Conservation (phyloP, 352 stramenopile genomes). For the Phytophthora hibernalis region DNA sequence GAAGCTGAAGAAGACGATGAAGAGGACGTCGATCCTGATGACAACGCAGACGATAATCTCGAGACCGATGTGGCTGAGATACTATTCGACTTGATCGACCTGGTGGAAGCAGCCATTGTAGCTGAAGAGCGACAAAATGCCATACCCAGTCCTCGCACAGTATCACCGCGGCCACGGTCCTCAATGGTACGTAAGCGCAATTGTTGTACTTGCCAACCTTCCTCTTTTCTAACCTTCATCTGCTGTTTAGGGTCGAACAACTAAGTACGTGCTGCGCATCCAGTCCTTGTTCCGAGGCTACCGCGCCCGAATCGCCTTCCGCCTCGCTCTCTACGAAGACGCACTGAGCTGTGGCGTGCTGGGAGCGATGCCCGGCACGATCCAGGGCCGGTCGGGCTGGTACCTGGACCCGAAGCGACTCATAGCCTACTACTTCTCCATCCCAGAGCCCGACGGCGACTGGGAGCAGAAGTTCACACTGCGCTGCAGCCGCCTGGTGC, state of each 20-base stretch:
- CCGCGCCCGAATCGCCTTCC: slow-evolving; percentile 56
- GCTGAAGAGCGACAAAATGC: slow-evolving; percentile 15
- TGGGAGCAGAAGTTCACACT: slow-evolving; percentile 72
- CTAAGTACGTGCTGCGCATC: slow-evolving; percentile 45
- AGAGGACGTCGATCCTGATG: neutral
- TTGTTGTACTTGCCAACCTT: neutral
- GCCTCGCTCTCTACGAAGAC: slow-evolving; percentile 70
- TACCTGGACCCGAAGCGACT: slow-evolving; percentile 81
- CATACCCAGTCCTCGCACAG: slow-evolving; percentile 18
- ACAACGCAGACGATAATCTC: slow-evolving; percentile 29
- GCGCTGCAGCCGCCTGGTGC: slow-evolving; percentile 61
- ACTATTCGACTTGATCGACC: slow-evolving; percentile 53
- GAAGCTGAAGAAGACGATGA: slow-evolving; percentile 17
- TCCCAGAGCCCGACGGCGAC: slow-evolving; percentile 56
- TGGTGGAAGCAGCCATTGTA: slow-evolving; percentile 26
- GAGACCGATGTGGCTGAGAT: slow-evolving; percentile 55
- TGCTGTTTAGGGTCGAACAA: slow-evolving; percentile 8
- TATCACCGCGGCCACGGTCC: slow-evolving; percentile 17
- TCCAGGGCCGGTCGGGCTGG: slow-evolving; percentile 70
- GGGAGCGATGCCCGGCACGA: slow-evolving; percentile 72
- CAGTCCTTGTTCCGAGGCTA: slow-evolving; percentile 69
- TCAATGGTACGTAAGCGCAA: slow-evolving; percentile 14
- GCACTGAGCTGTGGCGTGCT: slow-evolving; percentile 68
- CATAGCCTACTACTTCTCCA: slow-evolving; percentile 80
- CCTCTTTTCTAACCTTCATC: neutral